These are phyloP conservation scores for Lipomyces yamadae DNA, from an alignment of 805 yeast species.

Conservation along the genomic window DNA sequence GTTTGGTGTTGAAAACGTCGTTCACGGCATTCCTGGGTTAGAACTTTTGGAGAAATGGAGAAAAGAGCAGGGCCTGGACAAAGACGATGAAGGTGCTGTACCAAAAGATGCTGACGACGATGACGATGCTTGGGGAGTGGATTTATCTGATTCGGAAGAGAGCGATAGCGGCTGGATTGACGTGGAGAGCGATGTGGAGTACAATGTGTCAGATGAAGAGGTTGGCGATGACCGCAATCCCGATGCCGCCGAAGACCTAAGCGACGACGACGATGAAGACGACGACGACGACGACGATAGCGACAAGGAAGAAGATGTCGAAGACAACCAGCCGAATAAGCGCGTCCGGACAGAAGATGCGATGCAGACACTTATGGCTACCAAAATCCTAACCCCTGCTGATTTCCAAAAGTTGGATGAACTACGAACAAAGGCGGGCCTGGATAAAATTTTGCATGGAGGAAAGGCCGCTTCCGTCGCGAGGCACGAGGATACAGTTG, in stretches of 20 bases:
- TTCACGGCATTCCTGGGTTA: conserved; percentile 85
- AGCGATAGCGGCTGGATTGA: conserved; percentile 90
- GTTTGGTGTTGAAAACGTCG: conserved; percentile 75
- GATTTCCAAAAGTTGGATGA: conserved; percentile 96
- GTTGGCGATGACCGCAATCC: conserved; percentile 51
- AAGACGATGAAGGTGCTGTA: conserved; percentile 65
- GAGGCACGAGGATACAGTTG: conserved; percentile 81
- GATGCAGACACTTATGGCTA: conserved; percentile 66
- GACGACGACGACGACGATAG: conserved; percentile 31
- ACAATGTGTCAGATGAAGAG: conserved; percentile 43
- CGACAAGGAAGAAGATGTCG: conserved; percentile 13
- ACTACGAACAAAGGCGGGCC: conserved; percentile 80
- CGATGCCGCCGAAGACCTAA: conserved; percentile 44
- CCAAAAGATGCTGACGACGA: conserved; percentile 60
- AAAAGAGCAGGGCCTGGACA: conserved; percentile 59
- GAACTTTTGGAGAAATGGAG: conserved; percentile 91
- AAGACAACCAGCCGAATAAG: conserved; percentile 23
- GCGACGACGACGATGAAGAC: conserved; percentile 40
- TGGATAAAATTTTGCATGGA: conserved; percentile 72
- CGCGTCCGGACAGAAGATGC: conserved; percentile 46
- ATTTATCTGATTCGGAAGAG: conserved; percentile 33
- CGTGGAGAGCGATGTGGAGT: conserved; percentile 70
- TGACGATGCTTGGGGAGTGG: conserved; percentile 41
- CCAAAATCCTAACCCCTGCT: conserved; percentile 90
- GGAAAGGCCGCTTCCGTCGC: conserved; percentile 44